These are phyloP conservation scores for Pezicula rhizophila DNA, from an alignment of 2,329 filamentous ascomycete genomes.

Conservation along the genomic window DNA sequence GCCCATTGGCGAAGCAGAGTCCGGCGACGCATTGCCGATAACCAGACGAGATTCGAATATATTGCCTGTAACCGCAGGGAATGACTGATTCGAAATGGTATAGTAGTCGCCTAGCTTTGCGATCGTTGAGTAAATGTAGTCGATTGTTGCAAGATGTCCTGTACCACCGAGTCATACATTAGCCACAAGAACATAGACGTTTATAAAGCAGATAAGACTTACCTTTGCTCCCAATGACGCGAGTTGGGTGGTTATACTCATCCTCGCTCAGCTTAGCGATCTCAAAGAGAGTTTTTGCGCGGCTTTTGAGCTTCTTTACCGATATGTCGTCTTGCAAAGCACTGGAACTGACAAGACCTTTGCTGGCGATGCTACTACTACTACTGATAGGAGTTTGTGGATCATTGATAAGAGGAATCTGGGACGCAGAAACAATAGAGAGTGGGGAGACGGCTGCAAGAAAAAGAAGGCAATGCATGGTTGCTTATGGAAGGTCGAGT, in stretches of 20 bases:
- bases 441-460: constrained; percentile 11
- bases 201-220: constrained; percentile 9
- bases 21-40: constrained; percentile 44
- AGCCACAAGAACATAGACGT: constrained; percentile 8
- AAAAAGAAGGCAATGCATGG: constrained; percentile 11
- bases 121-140: constrained; percentile 54
- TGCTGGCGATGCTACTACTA: constrained; percentile 10
- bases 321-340: constrained; percentile 52
- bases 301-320: constrained; percentile 47
- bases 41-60: constrained; percentile 54
- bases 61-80: constrained; percentile 55
- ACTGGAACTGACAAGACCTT: constrained; percentile 43
- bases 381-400: constrained; percentile 16
- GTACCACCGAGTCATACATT: constrained; percentile 11
- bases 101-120: constrained; percentile 54
- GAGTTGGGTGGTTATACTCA: constrained; percentile 62
- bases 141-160: constrained; percentile 59
- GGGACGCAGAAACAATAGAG: constrained; percentile 10
- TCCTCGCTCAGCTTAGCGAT: constrained; percentile 53
- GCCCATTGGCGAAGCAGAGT: constrained; percentile 50
- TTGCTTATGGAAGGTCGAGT: constrained; percentile 2
- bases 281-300: constrained; percentile 55
- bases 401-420: constrained; percentile 14
- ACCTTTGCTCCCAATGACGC: constrained; percentile 65
- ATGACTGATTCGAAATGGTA: constrained; percentile 54